Conservation (phyloP, 2,329 filamentous ascomycete genomes). For the Pyricularia pennisetigena region DNA sequence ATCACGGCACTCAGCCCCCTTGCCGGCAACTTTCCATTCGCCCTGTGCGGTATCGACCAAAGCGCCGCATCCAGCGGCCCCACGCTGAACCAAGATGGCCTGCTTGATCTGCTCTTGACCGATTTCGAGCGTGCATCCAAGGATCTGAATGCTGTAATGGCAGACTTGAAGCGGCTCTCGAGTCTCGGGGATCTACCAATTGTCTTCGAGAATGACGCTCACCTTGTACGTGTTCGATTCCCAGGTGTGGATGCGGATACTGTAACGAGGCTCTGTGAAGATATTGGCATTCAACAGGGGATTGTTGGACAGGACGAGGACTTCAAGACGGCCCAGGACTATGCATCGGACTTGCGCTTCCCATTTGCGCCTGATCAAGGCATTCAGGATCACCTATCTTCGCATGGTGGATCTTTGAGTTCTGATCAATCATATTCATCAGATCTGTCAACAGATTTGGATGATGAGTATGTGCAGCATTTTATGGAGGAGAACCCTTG, state of each 20-base stretch:
- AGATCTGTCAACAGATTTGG: constrained; percentile 18
- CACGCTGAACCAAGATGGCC: constrained; percentile 70
- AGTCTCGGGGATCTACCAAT: constrained; percentile 77
- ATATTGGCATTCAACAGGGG: constrained; percentile 76
- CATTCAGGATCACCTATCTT: constrained; percentile 23
- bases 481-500: constrained; percentile 34
- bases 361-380: constrained; percentile 63
- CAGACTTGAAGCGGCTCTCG: constrained; percentile 71
- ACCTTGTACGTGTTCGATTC: constrained; percentile 69
- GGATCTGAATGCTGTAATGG: constrained; percentile 69
- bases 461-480: constrained; percentile 31
- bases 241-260: constrained; percentile 80
- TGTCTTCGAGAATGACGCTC: constrained; percentile 49
- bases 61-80: constrained; percentile 33
- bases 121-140: constrained; percentile 84
- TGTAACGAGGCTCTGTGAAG: constrained; percentile 74
- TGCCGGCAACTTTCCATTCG: constrained; percentile 33
- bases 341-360: constrained; percentile 69
- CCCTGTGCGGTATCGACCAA: constrained; percentile 25
- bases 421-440: constrained; percentile 24
- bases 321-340: constrained; percentile 58
- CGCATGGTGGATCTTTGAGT: constrained; percentile 36
- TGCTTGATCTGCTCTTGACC: constrained; percentile 73
- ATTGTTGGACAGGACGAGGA: constrained; percentile 66
- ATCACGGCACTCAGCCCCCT: constrained; percentile 67